Evolutionary conservation across 768 basidiomycete genomes (phyloP).

Genomic region (Leccinum barrowsii): DNA sequence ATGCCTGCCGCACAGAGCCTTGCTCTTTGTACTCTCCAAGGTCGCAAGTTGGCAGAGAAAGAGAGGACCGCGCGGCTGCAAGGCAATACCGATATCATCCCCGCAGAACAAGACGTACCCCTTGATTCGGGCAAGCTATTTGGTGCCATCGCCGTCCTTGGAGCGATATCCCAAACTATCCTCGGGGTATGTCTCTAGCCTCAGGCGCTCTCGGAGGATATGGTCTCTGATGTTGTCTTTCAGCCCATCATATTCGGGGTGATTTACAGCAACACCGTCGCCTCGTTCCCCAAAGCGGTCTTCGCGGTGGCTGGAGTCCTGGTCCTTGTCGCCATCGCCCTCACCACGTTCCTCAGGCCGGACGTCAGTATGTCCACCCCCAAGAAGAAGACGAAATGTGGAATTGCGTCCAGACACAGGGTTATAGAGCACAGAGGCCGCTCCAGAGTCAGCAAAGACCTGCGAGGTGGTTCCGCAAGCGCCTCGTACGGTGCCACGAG

Average conservation of each 20-base stretch:
- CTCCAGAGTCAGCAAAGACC: slow-evolving; percentile 39
- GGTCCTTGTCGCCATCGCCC: slow-evolving; percentile 44
- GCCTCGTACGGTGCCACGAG: slow-evolving; percentile 17
- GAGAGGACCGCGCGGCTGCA: slow-evolving; percentile 35
- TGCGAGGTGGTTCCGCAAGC: slow-evolving; percentile 31
- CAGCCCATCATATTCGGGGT: slow-evolving; percentile 69
- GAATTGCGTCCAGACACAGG: slow-evolving; percentile 2
- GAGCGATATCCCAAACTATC: slow-evolving; percentile 64
- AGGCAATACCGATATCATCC: not conserved
- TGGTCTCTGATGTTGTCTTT: slow-evolving; percentile 15
- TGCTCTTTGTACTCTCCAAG: slow-evolving; percentile 60
- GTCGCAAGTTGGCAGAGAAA: slow-evolving; percentile 22
- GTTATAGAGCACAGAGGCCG: slow-evolving; percentile 22
- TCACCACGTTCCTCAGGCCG: slow-evolving; percentile 43
- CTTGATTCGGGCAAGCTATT: slow-evolving; percentile 54
- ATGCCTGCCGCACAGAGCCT: slow-evolving; percentile 71
- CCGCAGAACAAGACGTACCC: slow-evolving; percentile 31
- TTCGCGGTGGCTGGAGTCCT: slow-evolving; percentile 59
- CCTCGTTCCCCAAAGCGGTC: slow-evolving; percentile 62
- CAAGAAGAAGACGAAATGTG: slow-evolving; percentile 8
- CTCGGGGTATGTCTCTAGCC: slow-evolving; percentile 35
- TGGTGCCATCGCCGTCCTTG: slow-evolving; percentile 38
- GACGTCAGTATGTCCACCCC: slow-evolving; percentile 23
- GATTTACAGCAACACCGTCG: slow-evolving; percentile 63
- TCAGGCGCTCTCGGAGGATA: not conserved